phyloP scores from a whole-genome alignment of 208 protist genomes.

The Naegleria gruberi region DNA sequence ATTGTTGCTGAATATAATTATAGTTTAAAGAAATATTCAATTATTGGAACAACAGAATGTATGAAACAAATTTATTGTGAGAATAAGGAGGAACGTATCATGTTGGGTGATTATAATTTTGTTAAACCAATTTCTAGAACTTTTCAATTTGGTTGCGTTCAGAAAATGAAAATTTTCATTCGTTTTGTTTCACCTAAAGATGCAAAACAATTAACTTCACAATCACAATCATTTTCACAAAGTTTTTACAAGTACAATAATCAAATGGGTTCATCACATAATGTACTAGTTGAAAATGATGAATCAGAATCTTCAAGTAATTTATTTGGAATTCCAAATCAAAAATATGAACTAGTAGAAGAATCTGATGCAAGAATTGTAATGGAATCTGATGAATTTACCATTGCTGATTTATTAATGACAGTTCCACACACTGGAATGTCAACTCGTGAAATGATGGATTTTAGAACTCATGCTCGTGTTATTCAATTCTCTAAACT shows the following conservation, averaged over 20 bases:
- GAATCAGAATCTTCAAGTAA: no score
- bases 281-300: no score
- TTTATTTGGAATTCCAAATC: not conserved
- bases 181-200: not conserved
- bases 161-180: not conserved
- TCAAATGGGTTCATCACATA: not conserved
- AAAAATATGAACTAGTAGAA: not conserved
- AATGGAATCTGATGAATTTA: not conserved
- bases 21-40: not conserved
- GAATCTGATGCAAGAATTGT: not conserved
- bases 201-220: not conserved
- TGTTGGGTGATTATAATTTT: not conserved
- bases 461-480: not conserved
- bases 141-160: not conserved
- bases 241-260: not conserved
- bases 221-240: not conserved
- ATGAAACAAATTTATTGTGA: not conserved
- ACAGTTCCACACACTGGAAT: not conserved
- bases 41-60: not conserved
- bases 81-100: not conserved
- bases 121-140: not conserved
- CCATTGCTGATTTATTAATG: not conserved
- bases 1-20: not conserved
- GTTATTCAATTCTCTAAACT: not conserved
- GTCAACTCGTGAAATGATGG: not conserved